Evolutionary conservation across 192 early-diverging fungal species (phyloP), one percentile per base, ranked within the genome.

Genomic region (Podila epicladia): DNA sequence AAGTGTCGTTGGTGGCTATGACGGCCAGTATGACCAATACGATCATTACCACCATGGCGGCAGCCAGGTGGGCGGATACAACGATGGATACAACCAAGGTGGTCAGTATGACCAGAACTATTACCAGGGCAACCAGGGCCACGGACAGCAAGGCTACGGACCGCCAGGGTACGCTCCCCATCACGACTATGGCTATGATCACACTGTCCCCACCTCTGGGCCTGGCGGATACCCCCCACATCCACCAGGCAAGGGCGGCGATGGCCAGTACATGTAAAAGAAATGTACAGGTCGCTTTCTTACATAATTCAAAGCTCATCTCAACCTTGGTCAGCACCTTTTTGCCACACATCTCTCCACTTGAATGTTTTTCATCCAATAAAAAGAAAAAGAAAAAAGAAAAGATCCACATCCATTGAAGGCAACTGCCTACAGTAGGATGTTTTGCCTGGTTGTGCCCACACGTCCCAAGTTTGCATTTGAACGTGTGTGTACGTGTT

Each of bases 131-230:
- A 22, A 57, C 50, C 53, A 67, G 17, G 29, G 50, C 41, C 51
- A 32, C 22, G 32, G 32, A 20, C 50, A 53, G 13, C 74, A 70
- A 61, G 65, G 48, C 0, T 70, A 65, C 45, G 48, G 37, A 35
- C 33, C 24, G 2, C 62, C 57, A 48, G 67, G 37, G n/a, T 69
- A 67, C 28, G 20, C 15, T 9, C 53, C 35, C 37, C 5, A 31
- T n/a, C 65, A 64, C 17, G 77, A 80, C 41, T 80, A 80, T 45
- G 77, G 71, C 31, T 80, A 80, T 33, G 77, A 80, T 11, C 66
- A 55, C 22, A 24, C 58, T 3, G 62, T 73, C 8, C 77, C 77
- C 6, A 65, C 71, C 38, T 72, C 76, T 5, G 66, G 51, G 4
- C 58, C 69, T 15, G 62, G 66, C 9, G 35, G 35, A 37, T 37